These are phyloP conservation scores for Diaporthe ilicicola DNA, from an alignment of 2,329 filamentous ascomycete species.

Conservation along the genomic window DNA sequence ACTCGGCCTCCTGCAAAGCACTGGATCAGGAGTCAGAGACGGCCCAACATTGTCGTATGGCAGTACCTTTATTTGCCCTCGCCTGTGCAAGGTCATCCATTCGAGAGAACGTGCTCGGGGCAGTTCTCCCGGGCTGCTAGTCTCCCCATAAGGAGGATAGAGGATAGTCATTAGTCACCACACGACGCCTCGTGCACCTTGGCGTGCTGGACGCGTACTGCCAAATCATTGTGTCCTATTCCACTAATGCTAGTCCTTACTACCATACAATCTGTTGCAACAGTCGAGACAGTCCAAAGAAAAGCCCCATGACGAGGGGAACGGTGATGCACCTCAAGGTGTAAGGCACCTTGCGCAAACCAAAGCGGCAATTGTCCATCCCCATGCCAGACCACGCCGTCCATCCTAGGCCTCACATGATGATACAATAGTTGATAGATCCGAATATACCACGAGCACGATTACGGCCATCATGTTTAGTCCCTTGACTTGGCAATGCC, in stretches of 20 bases:
- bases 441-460: not conserved
- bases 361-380: not conserved
- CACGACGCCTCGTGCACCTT: not conserved
- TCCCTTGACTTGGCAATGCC: conserved; percentile 86
- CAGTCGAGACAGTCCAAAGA: conserved; percentile 23
- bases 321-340: not conserved
- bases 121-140: not conserved
- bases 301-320: conserved; percentile 23
- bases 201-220: not conserved
- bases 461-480: conserved; percentile 31
- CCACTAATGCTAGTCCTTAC: conserved; percentile 25
- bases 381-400: not conserved
- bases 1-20: not conserved
- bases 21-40: not conserved
- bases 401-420: conserved; percentile 4
- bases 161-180: not conserved
- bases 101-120: not conserved
- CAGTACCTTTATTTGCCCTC: not conserved
- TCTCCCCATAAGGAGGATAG: not conserved
- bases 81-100: not conserved
- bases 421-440: conserved; percentile 23
- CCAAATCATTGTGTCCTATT: conserved; percentile 4
- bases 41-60: not conserved
- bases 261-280: conserved; percentile 33
- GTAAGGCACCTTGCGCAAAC: conserved; percentile 9